Base-by-base conservation (phyloP, 2,329 filamentous ascomycete species). In the Aspergillus ustus region DNA sequence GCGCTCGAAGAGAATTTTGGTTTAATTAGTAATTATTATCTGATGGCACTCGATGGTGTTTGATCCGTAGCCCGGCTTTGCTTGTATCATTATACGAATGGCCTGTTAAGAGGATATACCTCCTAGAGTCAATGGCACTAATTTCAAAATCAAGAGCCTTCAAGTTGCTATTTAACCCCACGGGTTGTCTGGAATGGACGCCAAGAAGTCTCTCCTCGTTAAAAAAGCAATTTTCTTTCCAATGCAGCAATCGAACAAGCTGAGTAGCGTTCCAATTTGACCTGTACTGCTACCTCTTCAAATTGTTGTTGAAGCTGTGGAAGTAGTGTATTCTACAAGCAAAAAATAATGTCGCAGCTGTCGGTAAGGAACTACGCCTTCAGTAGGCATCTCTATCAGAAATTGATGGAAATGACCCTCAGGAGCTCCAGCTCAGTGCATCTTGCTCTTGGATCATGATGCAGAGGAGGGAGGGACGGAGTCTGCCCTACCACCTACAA, bases 331-430 rank as follows among this genome's bases (percentile, higher is more conserved):
- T 40, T 40, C 34, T 40, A 13, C 11, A 40, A 40, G 15, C 34
- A 40, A 4, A 40, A 5, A 40, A 40, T 5, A 40, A 81, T 88
- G 85, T 88, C 80, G 85, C 84, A 77, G 78, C 83, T 85, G 84
- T 88, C 81, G 84, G 85, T 88, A 88, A 88, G 85, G 86, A 87
- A 86, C 84, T 76, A 77, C 78, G 80, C 81, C 80, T 74, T 87
- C 83, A 87, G 85, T 68, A 81, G 80, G 71, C 65, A 61, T 75
- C 62, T 63, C 55, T 60, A 59, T 50, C 48, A 61, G 64, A 66
- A 65, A 61, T 28, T 54, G 60, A 67, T 53, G 49, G 46, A 28
- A 58, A 65, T 37, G 59, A 67, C 78, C 83, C 81, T 87, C 82
- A 79, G 82, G 78, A 78, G 84, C 84, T 88, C 86, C 86, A 89